Evolutionary conservation across 441 rosid genomes (phyloP), one percentile per base, ranked within the genome.

Genomic region (Pelargonium citronellum): DNA sequence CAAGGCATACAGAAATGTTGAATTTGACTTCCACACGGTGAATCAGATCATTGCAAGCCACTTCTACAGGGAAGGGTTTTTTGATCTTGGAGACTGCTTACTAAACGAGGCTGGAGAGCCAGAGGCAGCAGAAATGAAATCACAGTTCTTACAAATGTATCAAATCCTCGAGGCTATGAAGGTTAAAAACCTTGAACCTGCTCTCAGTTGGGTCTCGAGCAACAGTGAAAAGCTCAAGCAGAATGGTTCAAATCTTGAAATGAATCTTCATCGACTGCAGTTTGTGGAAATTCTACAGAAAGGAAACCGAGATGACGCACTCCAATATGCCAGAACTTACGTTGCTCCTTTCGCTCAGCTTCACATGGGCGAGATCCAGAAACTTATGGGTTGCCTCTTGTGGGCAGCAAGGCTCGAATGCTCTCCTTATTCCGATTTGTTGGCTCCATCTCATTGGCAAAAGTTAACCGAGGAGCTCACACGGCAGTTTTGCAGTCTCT

Each of bases 1-100:
- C 19, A 87, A 82, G 78, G 91, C 89, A 5, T 85, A 82, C 67
- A 77, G 89, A 65, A 77, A 82, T 61, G 70, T 79, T 11, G 89
- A 85, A 37, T 83, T 82, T 39, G 89, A 87, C 73, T 74, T 73
- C 0, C 74, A 70, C 67, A 73, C 81, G 0, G 72, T 82, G 58
- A 82, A 79, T 76, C 83, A 85, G 68, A 75, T 87, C 46, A 79
- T 87, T 67, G 84, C 83, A 0, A 77, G 76, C 68, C 87, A 85
- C 69, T 85, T 87, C 73, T 85, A 87, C 57, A 68, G 80, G 49
- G 83, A 79, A 60, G 89, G 89, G 22, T 68, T 85, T 71, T 85
- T 87, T 61, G 86, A 87, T 0, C 39, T 82, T 1, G 87, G 89
- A 10, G 91, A 87, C 75, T 85, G 86, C 70, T 83, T 87, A 71